Percentiles rank a stretch among this genome's conserved stretches.
Conservation (phyloP, 345 rosid species). For the Viola odorata region DNA sequence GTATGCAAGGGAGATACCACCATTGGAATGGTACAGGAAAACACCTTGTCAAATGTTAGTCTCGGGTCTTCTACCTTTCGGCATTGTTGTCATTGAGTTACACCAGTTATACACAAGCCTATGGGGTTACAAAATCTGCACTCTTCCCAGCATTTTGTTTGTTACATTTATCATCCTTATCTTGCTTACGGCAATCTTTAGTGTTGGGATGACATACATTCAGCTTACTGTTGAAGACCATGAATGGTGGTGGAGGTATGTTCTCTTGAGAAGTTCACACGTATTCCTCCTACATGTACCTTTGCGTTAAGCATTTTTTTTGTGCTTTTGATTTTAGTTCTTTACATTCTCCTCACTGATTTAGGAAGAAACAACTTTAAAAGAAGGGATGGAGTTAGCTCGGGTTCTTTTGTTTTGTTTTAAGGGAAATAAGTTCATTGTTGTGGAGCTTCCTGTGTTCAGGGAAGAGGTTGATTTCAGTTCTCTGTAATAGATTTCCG, state of each 20-base stretch:
- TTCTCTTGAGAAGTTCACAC: conserved; percentile 8
- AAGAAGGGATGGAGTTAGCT: neutral
- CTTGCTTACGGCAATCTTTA: conserved; percentile 48
- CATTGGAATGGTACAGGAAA: conserved; percentile 54
- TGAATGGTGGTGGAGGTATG: conserved; percentile 98
- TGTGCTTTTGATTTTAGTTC: neutral
- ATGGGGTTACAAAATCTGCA: conserved; percentile 75
- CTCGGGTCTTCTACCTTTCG: conserved; percentile 65
- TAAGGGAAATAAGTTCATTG: neutral
- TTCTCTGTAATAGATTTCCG: neutral
- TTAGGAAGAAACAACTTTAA: too few relatives aligned
- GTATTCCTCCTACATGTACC: neutral
- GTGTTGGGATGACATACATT: conserved; percentile 67
- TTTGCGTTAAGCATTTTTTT: neutral
- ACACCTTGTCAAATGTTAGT: conserved; percentile 63
- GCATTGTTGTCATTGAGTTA: conserved; percentile 64
- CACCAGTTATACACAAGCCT: conserved; percentile 56
- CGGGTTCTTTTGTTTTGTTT: neutral
- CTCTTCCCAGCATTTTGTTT: conserved; percentile 53
- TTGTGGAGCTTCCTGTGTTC: neutral
- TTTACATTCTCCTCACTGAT: too few relatives aligned
- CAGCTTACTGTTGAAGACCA: conserved; percentile 83
- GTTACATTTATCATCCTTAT: conserved; percentile 48
- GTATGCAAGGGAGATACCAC: conserved; percentile 57
- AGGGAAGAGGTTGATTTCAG: neutral